Base-by-base conservation (phyloP, 116 monocot species). In the Posidonia oceanica region DNA sequence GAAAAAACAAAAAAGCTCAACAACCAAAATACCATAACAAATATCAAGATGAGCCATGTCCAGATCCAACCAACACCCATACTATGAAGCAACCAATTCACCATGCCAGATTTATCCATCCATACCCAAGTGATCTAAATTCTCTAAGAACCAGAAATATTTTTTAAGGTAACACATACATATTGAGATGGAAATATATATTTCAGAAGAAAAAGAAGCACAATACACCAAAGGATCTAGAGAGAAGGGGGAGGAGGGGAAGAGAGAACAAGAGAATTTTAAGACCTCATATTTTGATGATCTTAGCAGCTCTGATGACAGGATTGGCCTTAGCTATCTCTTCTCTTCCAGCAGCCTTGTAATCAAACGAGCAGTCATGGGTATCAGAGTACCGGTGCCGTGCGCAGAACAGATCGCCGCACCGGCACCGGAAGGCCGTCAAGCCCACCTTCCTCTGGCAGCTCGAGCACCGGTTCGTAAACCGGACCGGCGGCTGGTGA, bases 351-450 rank as follows among this genome's bases (percentile, higher is more conserved):
- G 79, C 79, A 15, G 89, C 76, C 80, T 94, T 94, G 72, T 94
- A 94, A 69, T 94, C 93, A 40, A 80, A 94, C 14, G 87, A 85
- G 68, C 93, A 94, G 61, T 80, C 81, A 61, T 94, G 93, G 39
- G 55, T 59, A 36, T 94, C 89, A 6, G 89, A 87, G 69, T 94
- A 83, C 48, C 93, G 82, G 64, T 94, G 93, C 52, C 63, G 75
- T 4, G 66, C 71, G 39, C 93, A 94, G 66, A 94, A 94, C 22
- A 94, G 84, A 13, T 89, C 77, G 5, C 89, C 93, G 67, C 93
- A 94, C n/a, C 93, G 77, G 81, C 93, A 94, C 64, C 93, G 79
- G 77, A 94, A 94, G 10, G 83, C 89, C 5, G 85, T 83, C 38
- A 94, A 79, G 53, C 90, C 90, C 18, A 89, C 86, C 87, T 70